These are phyloP conservation scores for Dactylellina haptotyla DNA, from an alignment of 2,329 filamentous ascomycete species.

Conservation along the genomic window DNA sequence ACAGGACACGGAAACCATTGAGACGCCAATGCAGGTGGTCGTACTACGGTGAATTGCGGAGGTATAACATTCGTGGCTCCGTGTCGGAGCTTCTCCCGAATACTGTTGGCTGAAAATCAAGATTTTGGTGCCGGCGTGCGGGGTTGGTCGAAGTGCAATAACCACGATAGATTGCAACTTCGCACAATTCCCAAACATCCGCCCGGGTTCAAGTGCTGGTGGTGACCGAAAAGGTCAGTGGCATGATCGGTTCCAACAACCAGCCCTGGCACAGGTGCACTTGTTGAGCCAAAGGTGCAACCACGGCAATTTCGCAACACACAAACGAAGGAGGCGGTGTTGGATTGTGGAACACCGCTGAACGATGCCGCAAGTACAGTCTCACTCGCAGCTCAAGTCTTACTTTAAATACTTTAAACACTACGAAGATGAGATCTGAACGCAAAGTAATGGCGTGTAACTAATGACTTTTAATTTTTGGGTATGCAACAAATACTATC, in stretches of 20 bases:
- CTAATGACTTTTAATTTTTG: no score
- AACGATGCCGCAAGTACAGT: no score
- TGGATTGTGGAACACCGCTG: no score
- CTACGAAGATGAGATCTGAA: no score
- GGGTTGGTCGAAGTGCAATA: slow-evolving; percentile 25
- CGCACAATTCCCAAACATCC: background rate
- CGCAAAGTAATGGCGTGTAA: no score
- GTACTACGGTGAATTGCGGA: slow-evolving; percentile 20
- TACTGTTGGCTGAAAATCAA: slow-evolving; percentile 3
- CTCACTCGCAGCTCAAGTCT: no score
- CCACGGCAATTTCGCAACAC: no score
- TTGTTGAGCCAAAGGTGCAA: no score
- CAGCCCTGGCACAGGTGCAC: no score
- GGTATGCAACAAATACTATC: background rate
- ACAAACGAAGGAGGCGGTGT: no score
- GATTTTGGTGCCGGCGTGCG: slow-evolving; percentile 19
- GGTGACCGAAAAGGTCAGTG: slow-evolving; percentile 18
- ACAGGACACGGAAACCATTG: background rate
- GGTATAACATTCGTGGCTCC: background rate
- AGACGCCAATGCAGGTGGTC: background rate
- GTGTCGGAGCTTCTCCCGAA: slow-evolving; percentile 14
- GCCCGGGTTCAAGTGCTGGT: background rate
- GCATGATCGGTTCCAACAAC: no score
- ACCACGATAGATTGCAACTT: slow-evolving; percentile 11
- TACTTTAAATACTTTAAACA: no score